These are phyloP conservation scores for Ascochyta clinopodiicola DNA, from an alignment of 2,329 filamentous ascomycete genomes.

Conservation along the genomic window DNA sequence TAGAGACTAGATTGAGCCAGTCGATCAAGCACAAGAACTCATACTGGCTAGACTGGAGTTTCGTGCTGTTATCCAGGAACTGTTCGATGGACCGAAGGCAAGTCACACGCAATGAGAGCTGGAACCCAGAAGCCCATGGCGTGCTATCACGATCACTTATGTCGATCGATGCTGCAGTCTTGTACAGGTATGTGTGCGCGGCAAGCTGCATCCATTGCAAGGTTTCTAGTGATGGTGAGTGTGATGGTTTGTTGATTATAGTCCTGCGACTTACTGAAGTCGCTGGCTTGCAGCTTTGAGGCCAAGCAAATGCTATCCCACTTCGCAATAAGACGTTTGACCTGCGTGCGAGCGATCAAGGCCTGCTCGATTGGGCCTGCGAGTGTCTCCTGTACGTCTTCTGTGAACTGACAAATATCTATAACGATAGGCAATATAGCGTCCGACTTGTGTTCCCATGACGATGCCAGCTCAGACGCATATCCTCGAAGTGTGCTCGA, in stretches of 20 bases:
- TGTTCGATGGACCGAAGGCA: slow-evolving; percentile 42
- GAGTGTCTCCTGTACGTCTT: slow-evolving; percentile 47
- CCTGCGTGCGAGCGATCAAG: slow-evolving; percentile 39
- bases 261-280: slow-evolving; percentile 36
- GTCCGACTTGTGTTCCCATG: slow-evolving; percentile 41
- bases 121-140: slow-evolving; percentile 44
- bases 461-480: slow-evolving; percentile 40
- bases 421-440: slow-evolving; percentile 38
- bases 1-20: slow-evolving; percentile 42
- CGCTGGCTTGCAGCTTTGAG: slow-evolving; percentile 37
- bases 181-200: slow-evolving; percentile 39
- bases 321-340: slow-evolving; percentile 42
- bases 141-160: slow-evolving; percentile 37
- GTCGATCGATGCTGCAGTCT: slow-evolving; percentile 35
- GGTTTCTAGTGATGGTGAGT: slow-evolving; percentile 33
- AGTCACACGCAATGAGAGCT: slow-evolving; percentile 43
- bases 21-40: slow-evolving; percentile 41
- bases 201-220: slow-evolving; percentile 43
- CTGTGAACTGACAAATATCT: slow-evolving; percentile 44
- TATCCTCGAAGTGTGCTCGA: slow-evolving; percentile 39
- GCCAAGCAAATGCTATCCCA: slow-evolving; percentile 41
- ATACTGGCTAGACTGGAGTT: slow-evolving; percentile 36
- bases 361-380: slow-evolving; percentile 35
- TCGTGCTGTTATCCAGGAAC: slow-evolving; percentile 42
- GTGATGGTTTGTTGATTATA: neutral